Base-by-base conservation (phyloP, 1,139 yeast genomes). In the Hyphopichia khmerensis region DNA sequence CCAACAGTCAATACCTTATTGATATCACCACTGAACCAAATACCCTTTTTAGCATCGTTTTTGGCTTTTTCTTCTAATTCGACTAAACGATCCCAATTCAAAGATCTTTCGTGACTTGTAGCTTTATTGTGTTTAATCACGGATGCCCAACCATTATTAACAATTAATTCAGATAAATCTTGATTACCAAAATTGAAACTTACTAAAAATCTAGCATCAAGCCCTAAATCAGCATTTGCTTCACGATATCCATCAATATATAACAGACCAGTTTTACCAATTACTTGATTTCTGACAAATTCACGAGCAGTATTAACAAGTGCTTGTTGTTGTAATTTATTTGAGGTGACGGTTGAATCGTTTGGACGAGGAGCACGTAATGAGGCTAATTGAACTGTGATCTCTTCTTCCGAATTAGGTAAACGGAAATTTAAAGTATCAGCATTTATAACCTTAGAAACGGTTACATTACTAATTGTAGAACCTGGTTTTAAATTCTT, bases 111-210 rank as follows among this genome's bases (percentile, higher is more conserved):
- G 35, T 79, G 78, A 36, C 72, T 63, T 31, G 83, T 84, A 46
- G 86, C 89, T 60, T 82, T 83, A 57, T 84, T 82, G 62, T 87
- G 95, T 59, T 81, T 82, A 46, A 86, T 76, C 19, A 87, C 96
- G n/a, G 86, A 69, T 16, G 89, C 95, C 65, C 74, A 79, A 8
- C 96, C 96, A 44, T 69, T 72, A 33, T 72, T 65, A 27, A 88
- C 83, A 42, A 88, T 62, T 19, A 69, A 54, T 53, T 81, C 80
- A n/a, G 88, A 80, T 38, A 88, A 68, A 54, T 86, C 87, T 40
- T 66, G 65, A 44, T 75, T 77, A 27, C 73, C 65, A 33, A 82
- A 55, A 43, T 64, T 65, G 48, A 70, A 56, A 37, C 85, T 75
- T 11, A 86, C 93, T 49, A 87, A 62, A 37, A 84, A 81, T 43